Evolutionary conservation across 257 asterid genomes (phyloP).

Genomic region (Jasminum sambac): DNA sequence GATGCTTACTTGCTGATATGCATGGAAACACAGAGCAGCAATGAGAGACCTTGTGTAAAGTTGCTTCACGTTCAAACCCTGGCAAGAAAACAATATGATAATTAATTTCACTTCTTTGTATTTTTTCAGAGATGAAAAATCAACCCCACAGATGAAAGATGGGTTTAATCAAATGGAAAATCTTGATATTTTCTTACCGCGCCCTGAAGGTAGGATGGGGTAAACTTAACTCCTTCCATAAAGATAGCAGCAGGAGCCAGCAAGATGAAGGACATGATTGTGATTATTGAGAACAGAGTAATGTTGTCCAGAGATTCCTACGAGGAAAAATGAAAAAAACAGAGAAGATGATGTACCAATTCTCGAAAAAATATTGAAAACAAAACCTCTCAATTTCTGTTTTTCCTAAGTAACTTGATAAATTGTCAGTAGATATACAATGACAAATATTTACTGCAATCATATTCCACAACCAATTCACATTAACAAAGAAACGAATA

Average conservation of each 20-base stretch:
- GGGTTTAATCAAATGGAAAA: background rate
- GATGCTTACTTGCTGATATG: constrained; percentile 50
- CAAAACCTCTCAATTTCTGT: background rate
- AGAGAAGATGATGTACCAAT: background rate
- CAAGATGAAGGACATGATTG: constrained; percentile 53
- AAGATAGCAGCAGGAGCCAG: constrained; percentile 47
- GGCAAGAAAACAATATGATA: constrained; percentile 16
- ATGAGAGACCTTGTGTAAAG: constrained; percentile 42
- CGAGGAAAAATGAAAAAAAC: background rate
- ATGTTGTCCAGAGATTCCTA: constrained; percentile 60
- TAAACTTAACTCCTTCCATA: constrained; percentile 54
- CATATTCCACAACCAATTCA: background rate
- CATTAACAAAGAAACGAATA: background rate
- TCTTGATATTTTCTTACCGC: constrained; percentile 37
- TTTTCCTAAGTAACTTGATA: background rate
- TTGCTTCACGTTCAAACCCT: constrained; percentile 47
- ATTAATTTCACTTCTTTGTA: background rate
- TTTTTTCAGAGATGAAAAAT: background rate
- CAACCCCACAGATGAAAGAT: background rate
- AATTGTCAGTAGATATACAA: background rate
- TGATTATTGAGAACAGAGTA: constrained; percentile 53
- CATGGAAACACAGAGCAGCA: constrained; percentile 63
- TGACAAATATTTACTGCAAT: background rate
- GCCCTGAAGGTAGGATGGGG: constrained; percentile 47
- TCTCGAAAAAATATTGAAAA: background rate